phyloP scores from a whole-genome alignment of 305 asterid species.

The Fraxinus ornus region DNA sequence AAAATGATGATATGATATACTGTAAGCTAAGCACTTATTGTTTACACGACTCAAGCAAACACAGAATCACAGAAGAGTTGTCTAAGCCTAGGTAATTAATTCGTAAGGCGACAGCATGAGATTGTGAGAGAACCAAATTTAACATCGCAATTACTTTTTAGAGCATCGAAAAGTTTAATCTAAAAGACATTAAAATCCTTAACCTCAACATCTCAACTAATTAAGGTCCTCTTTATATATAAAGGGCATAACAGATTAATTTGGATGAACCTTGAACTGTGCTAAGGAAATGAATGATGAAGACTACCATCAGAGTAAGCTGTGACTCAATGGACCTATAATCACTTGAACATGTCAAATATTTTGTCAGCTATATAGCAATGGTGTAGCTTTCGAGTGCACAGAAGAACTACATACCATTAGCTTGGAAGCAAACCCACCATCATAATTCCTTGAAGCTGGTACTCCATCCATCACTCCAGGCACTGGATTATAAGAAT shows the following conservation, averaged over 20 bases:
- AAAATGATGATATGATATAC: neutral
- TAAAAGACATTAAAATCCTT: neutral
- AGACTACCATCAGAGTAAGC: neutral
- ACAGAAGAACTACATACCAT: slow-evolving; percentile 50
- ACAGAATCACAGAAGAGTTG: neutral
- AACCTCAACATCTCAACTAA: neutral
- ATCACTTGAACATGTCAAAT: neutral
- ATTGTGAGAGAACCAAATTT: neutral
- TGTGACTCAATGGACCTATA: neutral
- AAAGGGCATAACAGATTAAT: neutral
- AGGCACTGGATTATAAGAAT: slow-evolving; percentile 96
- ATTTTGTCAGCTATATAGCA: neutral
- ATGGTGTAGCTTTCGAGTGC: neutral
- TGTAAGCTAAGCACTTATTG: neutral
- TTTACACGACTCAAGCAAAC: neutral
- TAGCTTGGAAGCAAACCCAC: slow-evolving; percentile 85
- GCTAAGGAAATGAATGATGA: neutral
- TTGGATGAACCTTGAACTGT: neutral
- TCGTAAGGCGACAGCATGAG: neutral
- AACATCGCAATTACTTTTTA: neutral
- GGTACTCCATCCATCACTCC: slow-evolving; percentile 98
- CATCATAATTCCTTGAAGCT: slow-evolving; percentile 76
- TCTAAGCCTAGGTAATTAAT: neutral
- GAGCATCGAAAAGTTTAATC: neutral
- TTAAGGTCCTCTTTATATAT: neutral